Base-by-base conservation (phyloP, 345 rosid species). In the Acer campestre region DNA sequence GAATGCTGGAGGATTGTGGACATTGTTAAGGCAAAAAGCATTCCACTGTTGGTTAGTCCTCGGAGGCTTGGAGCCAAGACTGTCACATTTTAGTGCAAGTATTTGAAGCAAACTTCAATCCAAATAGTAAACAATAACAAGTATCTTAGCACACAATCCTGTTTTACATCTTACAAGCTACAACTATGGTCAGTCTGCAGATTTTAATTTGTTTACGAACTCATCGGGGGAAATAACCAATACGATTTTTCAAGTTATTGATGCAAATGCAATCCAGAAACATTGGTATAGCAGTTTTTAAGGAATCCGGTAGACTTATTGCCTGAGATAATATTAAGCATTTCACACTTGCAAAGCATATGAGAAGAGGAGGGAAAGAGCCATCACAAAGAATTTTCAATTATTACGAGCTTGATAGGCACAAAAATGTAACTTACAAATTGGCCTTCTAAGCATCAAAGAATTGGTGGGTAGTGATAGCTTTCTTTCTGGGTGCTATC, bases 401-500 rank as follows among this genome's bases (percentile, higher is more conserved):
- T 83, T 84, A 86, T 80, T 80, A 48, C 29, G 35, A 77, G 80
- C 82, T 82, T 83, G 77, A 70, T 68, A 56, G 84, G 82, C 79
- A 20, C 72, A 61, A 79, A 82, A 80, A 63, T 67, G 80, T 76
- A 75, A 82, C 77, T 80, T 88, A 86, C 90, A 80, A 78, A 82
- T 82, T 72, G 81, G 89, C 86, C 83, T 71, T 74, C 82, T 75
- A 73, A 77, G 87, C 80, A 65, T 75, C 76, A 85, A 88, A 88
- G 82, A 88, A 86, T 83, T 53, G 75, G 75, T 70, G 73, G 64
- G 74, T n/a, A 27, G 68, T 71, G 80, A 70, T 80, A 38, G 71
- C 35, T 27, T n/a, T 29, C 73, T 74, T 76, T 35, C 46, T 59
- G 67, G 77, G 68, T 31, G 75, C 74, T 23, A 65, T 56, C 16